Conservation (phyloP, 2,329 filamentous ascomycete species). For the Colletotrichum lentis region DNA sequence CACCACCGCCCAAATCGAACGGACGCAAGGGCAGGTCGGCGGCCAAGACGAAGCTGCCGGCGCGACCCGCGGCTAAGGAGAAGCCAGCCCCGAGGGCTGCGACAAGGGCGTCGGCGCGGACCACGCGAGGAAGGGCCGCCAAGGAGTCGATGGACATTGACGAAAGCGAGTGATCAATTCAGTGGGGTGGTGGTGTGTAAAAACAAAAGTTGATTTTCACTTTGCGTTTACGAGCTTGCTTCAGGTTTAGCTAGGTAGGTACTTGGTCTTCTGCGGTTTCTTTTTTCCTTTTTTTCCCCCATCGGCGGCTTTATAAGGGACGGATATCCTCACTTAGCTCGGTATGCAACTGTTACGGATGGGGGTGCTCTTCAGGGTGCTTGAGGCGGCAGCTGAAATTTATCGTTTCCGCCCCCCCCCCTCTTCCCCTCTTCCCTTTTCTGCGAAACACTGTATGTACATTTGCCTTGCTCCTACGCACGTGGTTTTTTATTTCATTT, state of each 20-base stretch:
- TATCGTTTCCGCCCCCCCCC: not conserved
- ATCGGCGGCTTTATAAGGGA: conserved; percentile 17
- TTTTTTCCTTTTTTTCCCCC: no score
- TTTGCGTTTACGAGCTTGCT: conserved; percentile 3
- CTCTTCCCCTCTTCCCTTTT: not conserved
- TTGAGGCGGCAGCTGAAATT: conserved; percentile 2
- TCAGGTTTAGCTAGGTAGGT: conserved; percentile 13
- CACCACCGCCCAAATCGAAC: conserved; percentile 36
- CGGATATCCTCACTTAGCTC: not conserved
- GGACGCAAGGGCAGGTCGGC: conserved; percentile 31
- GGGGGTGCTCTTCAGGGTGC: conserved; percentile 16
- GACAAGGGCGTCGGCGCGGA: conserved; percentile 27
- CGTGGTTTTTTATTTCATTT: not conserved
- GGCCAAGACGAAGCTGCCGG: conserved; percentile 34
- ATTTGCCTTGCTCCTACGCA: not conserved
- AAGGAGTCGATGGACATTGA: conserved; percentile 49
- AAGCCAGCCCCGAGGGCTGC: conserved; percentile 30
- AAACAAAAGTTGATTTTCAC: conserved; percentile 6
- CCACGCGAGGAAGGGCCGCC: conserved; percentile 41
- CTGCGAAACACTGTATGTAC: not conserved
- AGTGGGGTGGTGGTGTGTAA: not conserved
- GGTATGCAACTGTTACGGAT: not conserved
- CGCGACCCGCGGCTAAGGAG: conserved; percentile 37
- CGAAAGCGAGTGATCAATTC: conserved; percentile 41
- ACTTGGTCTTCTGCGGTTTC: no score